Percentiles rank a stretch among this genome's conserved stretches.
Conservation (phyloP, 2,329 filamentous ascomycete genomes). For the Fusarium oligoseptatum region DNA sequence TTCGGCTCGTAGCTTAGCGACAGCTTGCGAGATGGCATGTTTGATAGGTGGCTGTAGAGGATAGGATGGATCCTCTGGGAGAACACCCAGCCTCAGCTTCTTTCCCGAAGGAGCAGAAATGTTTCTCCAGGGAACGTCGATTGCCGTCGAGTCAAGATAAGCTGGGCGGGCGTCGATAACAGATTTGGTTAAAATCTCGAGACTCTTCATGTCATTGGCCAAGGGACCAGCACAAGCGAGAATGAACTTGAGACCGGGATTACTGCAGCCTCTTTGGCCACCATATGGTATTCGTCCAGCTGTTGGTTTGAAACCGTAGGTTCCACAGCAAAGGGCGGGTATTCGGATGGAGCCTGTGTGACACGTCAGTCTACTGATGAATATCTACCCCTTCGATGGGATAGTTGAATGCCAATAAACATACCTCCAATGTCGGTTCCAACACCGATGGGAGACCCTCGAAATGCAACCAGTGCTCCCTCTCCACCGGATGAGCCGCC, state of each 20-base stretch:
- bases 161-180: constrained; percentile 7
- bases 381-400: too few species aligned
- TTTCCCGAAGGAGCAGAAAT: not conserved
- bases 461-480: constrained; percentile 50
- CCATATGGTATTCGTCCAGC: constrained; percentile 19
- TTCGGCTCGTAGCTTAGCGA: not conserved
- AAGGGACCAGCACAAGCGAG: constrained; percentile 16
- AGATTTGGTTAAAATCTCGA: constrained; percentile 10
- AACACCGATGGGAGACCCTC: constrained; percentile 50
- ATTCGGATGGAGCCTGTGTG: constrained; percentile 42
- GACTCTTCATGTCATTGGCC: constrained; percentile 18
- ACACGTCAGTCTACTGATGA: not conserved
- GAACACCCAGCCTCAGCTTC: constrained; percentile 16
- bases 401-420: not conserved
- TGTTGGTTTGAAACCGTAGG: constrained; percentile 28
- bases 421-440: constrained; percentile 51
- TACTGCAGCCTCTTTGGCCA: constrained; percentile 7
- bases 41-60: constrained; percentile 26
- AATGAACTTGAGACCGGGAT: constrained; percentile 10
- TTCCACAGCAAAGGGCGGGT: constrained; percentile 42
- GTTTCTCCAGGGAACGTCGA: constrained; percentile 24
- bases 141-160: constrained; percentile 6
- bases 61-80: constrained; percentile 11
- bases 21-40: constrained; percentile 5
- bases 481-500: constrained; percentile 73